Percentiles rank a stretch among this genome's conserved stretches.
These are phyloP conservation scores for Ceratocystiopsis brevicomis DNA, from an alignment of 2,329 filamentous ascomycete genomes.

Conservation along the genomic window DNA sequence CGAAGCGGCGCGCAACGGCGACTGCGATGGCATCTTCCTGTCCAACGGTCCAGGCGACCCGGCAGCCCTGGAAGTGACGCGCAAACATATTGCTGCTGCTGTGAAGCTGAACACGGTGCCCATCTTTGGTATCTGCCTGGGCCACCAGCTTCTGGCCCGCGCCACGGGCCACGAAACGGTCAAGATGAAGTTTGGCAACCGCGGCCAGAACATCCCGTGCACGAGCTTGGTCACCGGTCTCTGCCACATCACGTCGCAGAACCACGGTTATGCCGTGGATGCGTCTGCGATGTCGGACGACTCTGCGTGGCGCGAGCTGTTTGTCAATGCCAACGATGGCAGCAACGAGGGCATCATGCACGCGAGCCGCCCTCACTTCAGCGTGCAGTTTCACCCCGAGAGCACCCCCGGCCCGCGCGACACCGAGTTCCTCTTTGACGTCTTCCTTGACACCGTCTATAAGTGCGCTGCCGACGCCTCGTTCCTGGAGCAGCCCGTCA, in stretches of 20 bases:
- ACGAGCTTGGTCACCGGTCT: slow-evolving; percentile 88
- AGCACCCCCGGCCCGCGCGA: slow-evolving; percentile 89
- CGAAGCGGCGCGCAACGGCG: slow-evolving; percentile 50
- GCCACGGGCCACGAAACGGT: slow-evolving; percentile 68
- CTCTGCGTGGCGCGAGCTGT: slow-evolving; percentile 63
- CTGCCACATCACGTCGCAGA: slow-evolving; percentile 98
- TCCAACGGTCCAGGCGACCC: slow-evolving; percentile 97
- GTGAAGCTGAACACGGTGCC: slow-evolving; percentile 66
- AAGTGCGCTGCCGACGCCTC: slow-evolving; percentile 48
- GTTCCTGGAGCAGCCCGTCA: slow-evolving; percentile 52
- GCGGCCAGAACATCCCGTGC: slow-evolving; percentile 95
- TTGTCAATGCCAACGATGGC: slow-evolving; percentile 94
- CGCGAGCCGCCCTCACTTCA: slow-evolving; percentile 73
- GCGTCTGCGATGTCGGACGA: slow-evolving; percentile 51
- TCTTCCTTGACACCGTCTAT: slow-evolving; percentile 75
- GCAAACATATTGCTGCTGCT: slow-evolving; percentile 58
- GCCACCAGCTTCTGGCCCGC: slow-evolving; percentile 79
- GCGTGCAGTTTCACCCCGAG: slow-evolving; percentile 98
- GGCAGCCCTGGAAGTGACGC: slow-evolving; percentile 60
- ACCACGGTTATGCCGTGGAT: slow-evolving; percentile 92
- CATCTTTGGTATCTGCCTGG: slow-evolving; percentile 90
- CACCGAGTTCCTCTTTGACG: slow-evolving; percentile 91
- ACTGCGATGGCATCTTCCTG: slow-evolving; percentile 93
- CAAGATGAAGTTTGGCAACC: slow-evolving; percentile 99
- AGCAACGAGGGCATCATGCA: slow-evolving; percentile 98